Evolutionary conservation across 1,139 yeast species (phyloP).

Genomic region (Geotrichum bryndzae): DNA sequence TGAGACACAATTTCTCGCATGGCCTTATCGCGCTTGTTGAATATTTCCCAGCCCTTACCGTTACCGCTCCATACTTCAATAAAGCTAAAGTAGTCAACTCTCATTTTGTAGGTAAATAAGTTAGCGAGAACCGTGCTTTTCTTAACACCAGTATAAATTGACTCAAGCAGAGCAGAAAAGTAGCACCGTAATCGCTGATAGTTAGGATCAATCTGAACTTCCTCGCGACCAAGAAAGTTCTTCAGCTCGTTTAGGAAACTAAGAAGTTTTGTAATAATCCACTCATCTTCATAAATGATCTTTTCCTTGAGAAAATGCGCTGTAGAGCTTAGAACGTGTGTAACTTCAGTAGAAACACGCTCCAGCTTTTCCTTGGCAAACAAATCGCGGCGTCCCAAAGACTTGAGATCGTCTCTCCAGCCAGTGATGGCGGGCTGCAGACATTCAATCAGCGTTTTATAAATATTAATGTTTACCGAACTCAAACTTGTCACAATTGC

Average conservation of each 20-base stretch:
- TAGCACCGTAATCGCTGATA: constrained; percentile 74
- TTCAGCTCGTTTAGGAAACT: constrained; percentile 61
- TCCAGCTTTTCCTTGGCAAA: constrained; percentile 38
- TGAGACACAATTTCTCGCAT: constrained; percentile 43
- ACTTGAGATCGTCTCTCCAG: constrained; percentile 27
- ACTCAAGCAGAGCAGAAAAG: constrained; percentile 72
- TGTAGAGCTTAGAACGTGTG: constrained; percentile 71
- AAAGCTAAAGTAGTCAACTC: constrained; percentile 74
- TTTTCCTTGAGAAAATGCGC: constrained; percentile 54
- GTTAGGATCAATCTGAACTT: constrained; percentile 60
- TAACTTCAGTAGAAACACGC: constrained; percentile 64
- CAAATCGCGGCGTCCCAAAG: constrained; percentile 20
- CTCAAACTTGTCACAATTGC: constrained; percentile 84
- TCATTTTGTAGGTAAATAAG: constrained; percentile 79
- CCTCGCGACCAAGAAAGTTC: constrained; percentile 50
- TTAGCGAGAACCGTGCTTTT: constrained; percentile 40
- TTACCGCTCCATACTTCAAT: constrained; percentile 93
- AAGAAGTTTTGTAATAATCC: constrained; percentile 62
- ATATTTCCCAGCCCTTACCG: constrained; percentile 57
- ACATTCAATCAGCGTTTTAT: constrained; percentile 73
- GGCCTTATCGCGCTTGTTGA: constrained; percentile 59
- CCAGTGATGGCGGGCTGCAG: constrained; percentile 55
- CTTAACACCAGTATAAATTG: constrained; percentile 52
- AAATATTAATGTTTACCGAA: constrained; percentile 84
- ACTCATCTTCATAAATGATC: constrained; percentile 54